These are phyloP conservation scores for Apium graveolens DNA, from an alignment of 129 eudicot genomes.

Conservation along the genomic window DNA sequence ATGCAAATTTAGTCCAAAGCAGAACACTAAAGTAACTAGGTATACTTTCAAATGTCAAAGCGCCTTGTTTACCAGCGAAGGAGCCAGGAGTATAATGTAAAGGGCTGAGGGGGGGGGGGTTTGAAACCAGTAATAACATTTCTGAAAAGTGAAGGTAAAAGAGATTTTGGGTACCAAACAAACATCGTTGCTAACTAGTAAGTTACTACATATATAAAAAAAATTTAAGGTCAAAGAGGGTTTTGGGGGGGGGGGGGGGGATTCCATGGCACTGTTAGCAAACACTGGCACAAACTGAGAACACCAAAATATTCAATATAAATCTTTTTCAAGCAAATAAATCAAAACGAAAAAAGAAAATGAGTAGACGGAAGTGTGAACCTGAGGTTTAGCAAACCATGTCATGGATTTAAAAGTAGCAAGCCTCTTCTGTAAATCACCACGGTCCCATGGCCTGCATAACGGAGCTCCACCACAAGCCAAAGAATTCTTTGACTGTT, in stretches of 20 bases:
- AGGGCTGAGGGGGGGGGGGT: not conserved
- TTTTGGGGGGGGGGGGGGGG: too few relatives aligned
- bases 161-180: not conserved
- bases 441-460: slow-evolving; percentile 94
- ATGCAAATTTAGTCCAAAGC: not conserved
- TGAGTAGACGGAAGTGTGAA: slow-evolving; percentile 14
- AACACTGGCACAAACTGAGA: not conserved
- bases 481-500: slow-evolving; percentile 20
- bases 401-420: slow-evolving; percentile 95
- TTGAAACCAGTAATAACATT: not conserved
- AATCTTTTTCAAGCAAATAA: not conserved
- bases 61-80: not conserved
- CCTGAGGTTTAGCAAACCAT: slow-evolving; percentile 99
- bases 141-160: not conserved
- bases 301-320: not conserved
- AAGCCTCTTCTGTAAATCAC: slow-evolving; percentile 62
- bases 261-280: not conserved
- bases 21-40: not conserved
- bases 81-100: not conserved
- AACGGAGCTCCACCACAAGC: slow-evolving; percentile 20
- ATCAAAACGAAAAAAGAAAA: not conserved
- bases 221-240: not conserved
- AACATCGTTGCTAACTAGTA: not conserved
- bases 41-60: not conserved
- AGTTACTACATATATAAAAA: not conserved